Conservation (phyloP, 164 flowering plant genomes). For the Vitis amurensis region DNA sequence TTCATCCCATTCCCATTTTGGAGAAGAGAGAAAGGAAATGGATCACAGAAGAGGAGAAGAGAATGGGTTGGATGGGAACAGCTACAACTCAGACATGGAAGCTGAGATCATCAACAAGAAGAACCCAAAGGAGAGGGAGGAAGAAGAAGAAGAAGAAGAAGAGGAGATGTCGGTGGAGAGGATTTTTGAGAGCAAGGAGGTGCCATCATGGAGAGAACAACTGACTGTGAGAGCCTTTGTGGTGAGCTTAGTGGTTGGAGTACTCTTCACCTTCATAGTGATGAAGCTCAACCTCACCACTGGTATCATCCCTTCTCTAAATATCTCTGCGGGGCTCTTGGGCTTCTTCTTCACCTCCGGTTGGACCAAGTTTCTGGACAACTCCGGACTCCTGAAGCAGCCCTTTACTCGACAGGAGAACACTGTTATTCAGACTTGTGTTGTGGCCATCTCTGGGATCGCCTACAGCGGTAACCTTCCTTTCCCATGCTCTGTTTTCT, state of each 20-base stretch:
- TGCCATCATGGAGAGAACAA: conserved; percentile 27
- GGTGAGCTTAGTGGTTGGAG: conserved; percentile 13
- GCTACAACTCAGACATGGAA: too few species aligned
- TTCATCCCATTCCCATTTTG: too few species aligned
- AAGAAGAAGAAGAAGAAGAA: neutral
- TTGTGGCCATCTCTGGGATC: conserved; percentile 25
- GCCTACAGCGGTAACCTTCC: conserved; percentile 18
- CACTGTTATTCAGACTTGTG: conserved; percentile 34
- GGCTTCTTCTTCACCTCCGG: conserved; percentile 22
- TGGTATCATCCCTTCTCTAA: conserved; percentile 27
- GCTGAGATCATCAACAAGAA: neutral
- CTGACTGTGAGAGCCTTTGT: conserved; percentile 20
- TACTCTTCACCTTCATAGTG: conserved; percentile 24
- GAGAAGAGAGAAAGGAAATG: too few species aligned
- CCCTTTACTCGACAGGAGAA: conserved; percentile 35
- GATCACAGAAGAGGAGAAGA: too few species aligned
- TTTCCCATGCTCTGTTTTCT: neutral
- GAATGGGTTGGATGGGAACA: too few species aligned
- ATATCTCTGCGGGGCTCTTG: conserved; percentile 24
- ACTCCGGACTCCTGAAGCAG: conserved; percentile 16
- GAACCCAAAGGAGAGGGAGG: neutral
- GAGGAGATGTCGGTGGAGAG: conserved; percentile 16
- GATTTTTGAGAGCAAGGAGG: conserved; percentile 11
- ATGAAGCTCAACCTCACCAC: conserved; percentile 31
- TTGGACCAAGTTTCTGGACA: conserved; percentile 19